Evolutionary conservation across 768 basidiomycete genomes (phyloP).

Genomic region (Leucosporidium scottii): DNA sequence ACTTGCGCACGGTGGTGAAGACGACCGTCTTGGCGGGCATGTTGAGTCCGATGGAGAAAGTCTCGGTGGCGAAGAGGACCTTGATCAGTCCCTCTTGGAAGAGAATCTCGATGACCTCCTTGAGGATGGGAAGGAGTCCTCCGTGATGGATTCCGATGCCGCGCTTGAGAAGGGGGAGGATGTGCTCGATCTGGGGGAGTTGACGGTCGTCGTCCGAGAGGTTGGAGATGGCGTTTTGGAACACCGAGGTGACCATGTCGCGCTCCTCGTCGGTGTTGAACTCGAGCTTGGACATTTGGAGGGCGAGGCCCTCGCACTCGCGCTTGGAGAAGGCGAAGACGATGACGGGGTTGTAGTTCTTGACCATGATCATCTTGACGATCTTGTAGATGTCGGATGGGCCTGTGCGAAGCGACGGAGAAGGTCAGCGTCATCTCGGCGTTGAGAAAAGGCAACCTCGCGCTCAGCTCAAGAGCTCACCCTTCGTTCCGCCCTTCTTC

Average conservation of each 20-base stretch:
- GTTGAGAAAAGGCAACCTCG: background rate
- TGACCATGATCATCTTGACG: slow-evolving; percentile 94
- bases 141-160: slow-evolving; percentile 99
- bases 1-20: slow-evolving; percentile 90
- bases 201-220: slow-evolving; percentile 77
- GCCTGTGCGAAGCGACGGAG: slow-evolving; percentile 47
- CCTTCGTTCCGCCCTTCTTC: slow-evolving; percentile 86
- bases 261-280: slow-evolving; percentile 91
- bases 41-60: slow-evolving; percentile 91
- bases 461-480: slow-evolving; percentile 44
- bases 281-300: slow-evolving; percentile 88
- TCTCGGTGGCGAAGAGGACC: slow-evolving; percentile 96
- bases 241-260: slow-evolving; percentile 74
- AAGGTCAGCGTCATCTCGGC: background rate
- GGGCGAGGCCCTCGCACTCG: slow-evolving; percentile 88
- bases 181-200: slow-evolving; percentile 85
- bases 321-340: slow-evolving; percentile 97
- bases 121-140: slow-evolving; percentile 90
- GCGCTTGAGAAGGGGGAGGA: slow-evolving; percentile 84
- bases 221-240: slow-evolving; percentile 87
- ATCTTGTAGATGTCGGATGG: slow-evolving; percentile 93
- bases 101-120: slow-evolving; percentile 97
- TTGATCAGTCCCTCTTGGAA: slow-evolving; percentile 98
- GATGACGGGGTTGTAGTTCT: slow-evolving; percentile 96
- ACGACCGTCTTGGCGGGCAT: slow-evolving; percentile 99